Conservation (phyloP, 306 rosid genomes). For the Malus fusca region DNA sequence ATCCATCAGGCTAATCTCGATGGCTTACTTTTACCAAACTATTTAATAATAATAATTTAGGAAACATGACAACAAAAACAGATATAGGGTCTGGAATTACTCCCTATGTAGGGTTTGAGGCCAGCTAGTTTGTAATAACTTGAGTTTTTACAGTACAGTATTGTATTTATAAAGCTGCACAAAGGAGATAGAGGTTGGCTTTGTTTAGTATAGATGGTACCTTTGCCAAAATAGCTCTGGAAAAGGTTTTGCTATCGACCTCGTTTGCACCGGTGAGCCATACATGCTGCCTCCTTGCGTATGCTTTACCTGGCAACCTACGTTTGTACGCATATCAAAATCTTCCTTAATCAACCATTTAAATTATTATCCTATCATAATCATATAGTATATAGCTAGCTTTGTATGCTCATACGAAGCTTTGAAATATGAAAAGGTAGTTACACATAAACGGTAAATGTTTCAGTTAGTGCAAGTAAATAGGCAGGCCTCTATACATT, state of each 20-base stretch:
- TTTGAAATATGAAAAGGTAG: not conserved
- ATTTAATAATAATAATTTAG: not conserved
- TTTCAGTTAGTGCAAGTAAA: not conserved
- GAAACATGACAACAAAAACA: not conserved
- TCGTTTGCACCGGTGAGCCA: slow-evolving; percentile 91
- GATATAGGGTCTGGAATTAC: not conserved
- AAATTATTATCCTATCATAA: not conserved
- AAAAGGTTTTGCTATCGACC: slow-evolving; percentile 75
- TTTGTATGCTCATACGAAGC: not conserved
- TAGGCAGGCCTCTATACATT: not conserved
- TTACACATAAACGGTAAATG: not conserved
- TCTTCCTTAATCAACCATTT: not conserved
- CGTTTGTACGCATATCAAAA: not conserved
- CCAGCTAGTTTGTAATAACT: not conserved
- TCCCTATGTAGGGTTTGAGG: not conserved
- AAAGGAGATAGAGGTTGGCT: not conserved
- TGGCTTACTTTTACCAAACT: not conserved
- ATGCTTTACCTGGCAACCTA: slow-evolving; percentile 94
- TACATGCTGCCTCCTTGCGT: slow-evolving; percentile 60
- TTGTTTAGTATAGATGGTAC: slow-evolving; percentile 11
- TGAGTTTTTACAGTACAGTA: not conserved
- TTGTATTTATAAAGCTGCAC: not conserved
- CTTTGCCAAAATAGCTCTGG: slow-evolving; percentile 95
- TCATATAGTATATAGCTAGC: not conserved
- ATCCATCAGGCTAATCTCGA: too few relatives aligned